A percentile compares a stretch with the other conserved stretches of the same genome.
phyloP scores from a whole-genome alignment of 2,329 filamentous ascomycete species.

The Trichoderma lentiforme region DNA sequence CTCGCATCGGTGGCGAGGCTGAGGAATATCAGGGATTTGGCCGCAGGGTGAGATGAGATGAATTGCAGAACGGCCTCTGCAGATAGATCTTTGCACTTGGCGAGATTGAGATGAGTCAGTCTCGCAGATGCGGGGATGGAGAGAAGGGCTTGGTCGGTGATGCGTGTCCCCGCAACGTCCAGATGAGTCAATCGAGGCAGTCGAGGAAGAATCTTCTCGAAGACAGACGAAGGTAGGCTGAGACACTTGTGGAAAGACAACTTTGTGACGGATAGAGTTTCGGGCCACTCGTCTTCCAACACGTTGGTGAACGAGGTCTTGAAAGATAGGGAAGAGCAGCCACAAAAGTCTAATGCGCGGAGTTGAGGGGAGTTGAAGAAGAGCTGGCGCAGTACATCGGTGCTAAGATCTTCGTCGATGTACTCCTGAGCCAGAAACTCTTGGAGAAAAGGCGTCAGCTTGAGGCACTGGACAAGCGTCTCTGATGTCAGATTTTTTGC shows the following conservation, averaged over 20 bases:
- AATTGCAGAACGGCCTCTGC: slow-evolving; percentile 68
- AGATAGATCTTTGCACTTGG: slow-evolving; percentile 69
- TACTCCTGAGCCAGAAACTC: slow-evolving; percentile 81
- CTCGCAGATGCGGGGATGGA: slow-evolving; percentile 68
- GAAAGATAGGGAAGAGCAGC: slow-evolving; percentile 67
- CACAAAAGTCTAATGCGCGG: slow-evolving; percentile 72
- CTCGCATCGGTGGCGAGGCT: slow-evolving; percentile 71
- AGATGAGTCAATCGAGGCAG: slow-evolving; percentile 69
- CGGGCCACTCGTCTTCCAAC: slow-evolving; percentile 51
- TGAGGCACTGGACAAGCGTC: slow-evolving; percentile 68
- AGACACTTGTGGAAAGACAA: slow-evolving; percentile 77
- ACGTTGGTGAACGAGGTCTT: slow-evolving; percentile 61
- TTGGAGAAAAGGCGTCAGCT: slow-evolving; percentile 68
- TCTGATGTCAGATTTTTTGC: slow-evolving; percentile 73
- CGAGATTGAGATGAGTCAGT: slow-evolving; percentile 74
- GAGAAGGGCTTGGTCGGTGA: slow-evolving; percentile 67
- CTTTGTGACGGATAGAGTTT: slow-evolving; percentile 58
- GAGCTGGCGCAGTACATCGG: slow-evolving; percentile 66
- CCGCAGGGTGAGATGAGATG: slow-evolving; percentile 66
- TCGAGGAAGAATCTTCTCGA: slow-evolving; percentile 69
- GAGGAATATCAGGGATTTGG: slow-evolving; percentile 63
- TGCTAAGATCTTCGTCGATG: slow-evolving; percentile 70
- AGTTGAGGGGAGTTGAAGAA: slow-evolving; percentile 64
- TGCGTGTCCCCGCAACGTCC: slow-evolving; percentile 73
- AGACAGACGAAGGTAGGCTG: slow-evolving; percentile 63